Evolutionary conservation across 306 rosid genomes (phyloP), one percentile per base, ranked within the genome.

Genomic region (Crotalaria pallida): DNA sequence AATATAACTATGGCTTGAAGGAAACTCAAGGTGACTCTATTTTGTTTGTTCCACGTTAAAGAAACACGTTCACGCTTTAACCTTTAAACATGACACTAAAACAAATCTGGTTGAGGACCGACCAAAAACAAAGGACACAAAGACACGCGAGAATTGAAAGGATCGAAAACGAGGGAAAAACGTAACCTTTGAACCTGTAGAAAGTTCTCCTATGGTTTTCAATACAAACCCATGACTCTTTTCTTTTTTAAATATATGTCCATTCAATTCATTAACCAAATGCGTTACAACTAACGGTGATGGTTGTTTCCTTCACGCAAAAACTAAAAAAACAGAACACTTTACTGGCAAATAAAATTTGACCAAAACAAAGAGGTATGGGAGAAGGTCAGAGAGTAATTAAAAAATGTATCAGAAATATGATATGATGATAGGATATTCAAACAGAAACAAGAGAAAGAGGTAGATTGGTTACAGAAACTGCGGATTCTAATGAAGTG

Each of bases 1-100:
- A 69, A 68, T 79, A 87, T 43, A 68, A 80, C 87, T 31, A 66
- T 62, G 29, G 69, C 92, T 84, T 82, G 49, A 85, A 84, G 91
- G 76, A 79, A 88, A 85, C 91, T 91, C 85, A 79, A 88, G 10
- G 26, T 41, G 12, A 53, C 47, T 6, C 53, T 67, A 56, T 77
- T 80, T 84, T 73, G 68, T 80, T 84, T 70, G 68, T 57, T 77
- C 79, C 58, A 63, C 59, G 38, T 74, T 45, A 40, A 85, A 81
- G 81, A 67, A 74, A 53, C 72, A 53, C 76, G 73, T 59, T 59
- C 43, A 65, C 64, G 76, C 69, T 56, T 59, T 36, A 67, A 63
- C 81, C 74, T 61, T 24, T 61, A 82, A 61, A 7, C 80, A 77
- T 88, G 17, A 69, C 79, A 71, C 9, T 23, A 55, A 82, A 83